Conservation (phyloP, 306 rosid genomes). For the Boehmeria nivea region DNA sequence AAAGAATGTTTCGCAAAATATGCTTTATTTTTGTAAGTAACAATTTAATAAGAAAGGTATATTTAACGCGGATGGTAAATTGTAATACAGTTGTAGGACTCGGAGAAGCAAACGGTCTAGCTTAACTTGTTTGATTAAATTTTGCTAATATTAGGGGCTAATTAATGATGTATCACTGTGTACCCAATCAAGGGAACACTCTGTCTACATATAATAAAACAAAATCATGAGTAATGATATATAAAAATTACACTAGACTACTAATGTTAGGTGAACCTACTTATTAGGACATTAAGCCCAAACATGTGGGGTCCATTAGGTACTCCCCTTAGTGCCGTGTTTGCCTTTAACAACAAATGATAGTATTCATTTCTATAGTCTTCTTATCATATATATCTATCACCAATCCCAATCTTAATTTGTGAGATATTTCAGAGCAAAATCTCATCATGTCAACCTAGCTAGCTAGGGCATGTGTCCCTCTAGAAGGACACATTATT, state of each 20-base stretch:
- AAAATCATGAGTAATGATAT: conserved; percentile 40
- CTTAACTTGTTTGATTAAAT: background rate
- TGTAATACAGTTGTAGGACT: too few species aligned
- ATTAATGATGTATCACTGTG: conserved; percentile 35
- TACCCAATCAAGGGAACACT: conserved; percentile 65
- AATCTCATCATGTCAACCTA: conserved; percentile 38
- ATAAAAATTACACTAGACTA: conserved; percentile 23
- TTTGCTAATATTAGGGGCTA: conserved; percentile 14
- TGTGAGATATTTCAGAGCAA: conserved; percentile 22
- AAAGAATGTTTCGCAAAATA: too few species aligned
- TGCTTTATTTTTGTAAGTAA: too few species aligned
- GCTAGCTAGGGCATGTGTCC: conserved; percentile 29
- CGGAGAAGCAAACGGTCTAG: conserved; percentile 8
- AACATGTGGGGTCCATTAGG: conserved; percentile 42
- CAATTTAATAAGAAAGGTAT: too few species aligned
- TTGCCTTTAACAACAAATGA: conserved; percentile 32
- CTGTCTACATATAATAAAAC: conserved; percentile 55
- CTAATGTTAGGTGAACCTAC: conserved; percentile 60
- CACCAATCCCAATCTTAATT: conserved; percentile 15
- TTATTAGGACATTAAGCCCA: conserved; percentile 31
- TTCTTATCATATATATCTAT: background rate
- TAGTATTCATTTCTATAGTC: conserved; percentile 19
- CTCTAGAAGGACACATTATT: conserved; percentile 3
- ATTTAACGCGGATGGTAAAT: too few species aligned
- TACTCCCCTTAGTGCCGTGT: conserved; percentile 29